phyloP scores from a whole-genome alignment of 108 stramenopile genomes.

The Fistulifera pelliculosa region DNA sequence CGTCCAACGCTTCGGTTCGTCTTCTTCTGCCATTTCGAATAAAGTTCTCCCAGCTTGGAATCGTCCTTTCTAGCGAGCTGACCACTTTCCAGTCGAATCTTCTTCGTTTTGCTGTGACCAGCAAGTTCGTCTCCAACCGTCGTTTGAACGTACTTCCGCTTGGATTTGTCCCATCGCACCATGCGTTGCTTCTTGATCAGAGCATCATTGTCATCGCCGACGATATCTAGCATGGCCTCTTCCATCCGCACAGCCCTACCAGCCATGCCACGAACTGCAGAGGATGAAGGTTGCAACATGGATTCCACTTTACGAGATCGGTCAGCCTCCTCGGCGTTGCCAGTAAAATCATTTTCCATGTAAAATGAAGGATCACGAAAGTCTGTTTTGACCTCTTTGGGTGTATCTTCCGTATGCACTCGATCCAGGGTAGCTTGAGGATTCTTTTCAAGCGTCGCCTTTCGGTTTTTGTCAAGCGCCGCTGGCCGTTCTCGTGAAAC shows the following conservation, averaged over 20 bases:
- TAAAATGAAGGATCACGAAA: slow-evolving; percentile 78
- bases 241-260: slow-evolving; percentile 64
- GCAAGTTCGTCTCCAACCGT: slow-evolving; percentile 77
- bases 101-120: slow-evolving; percentile 68
- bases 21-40: slow-evolving; percentile 95
- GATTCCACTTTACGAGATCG: slow-evolving; percentile 73
- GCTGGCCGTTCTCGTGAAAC: slow-evolving; percentile 22
- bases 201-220: slow-evolving; percentile 90
- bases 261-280: slow-evolving; percentile 33
- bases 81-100: slow-evolving; percentile 76
- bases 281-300: slow-evolving; percentile 77
- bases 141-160: slow-evolving; percentile 84
- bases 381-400: slow-evolving; percentile 49
- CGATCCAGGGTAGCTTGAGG: slow-evolving; percentile 14
- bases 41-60: slow-evolving; percentile 89
- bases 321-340: slow-evolving; percentile 55
- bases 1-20: slow-evolving; percentile 84
- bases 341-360: slow-evolving; percentile 78
- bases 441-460: slow-evolving; percentile 77
- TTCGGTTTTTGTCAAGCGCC: slow-evolving; percentile 89
- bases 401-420: slow-evolving; percentile 22
- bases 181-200: slow-evolving; percentile 84
- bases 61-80: slow-evolving; percentile 71
- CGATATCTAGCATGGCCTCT: slow-evolving; percentile 91
- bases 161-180: slow-evolving; percentile 96